Conservation (phyloP, 345 rosid genomes). For the Dimocarpus longan region DNA sequence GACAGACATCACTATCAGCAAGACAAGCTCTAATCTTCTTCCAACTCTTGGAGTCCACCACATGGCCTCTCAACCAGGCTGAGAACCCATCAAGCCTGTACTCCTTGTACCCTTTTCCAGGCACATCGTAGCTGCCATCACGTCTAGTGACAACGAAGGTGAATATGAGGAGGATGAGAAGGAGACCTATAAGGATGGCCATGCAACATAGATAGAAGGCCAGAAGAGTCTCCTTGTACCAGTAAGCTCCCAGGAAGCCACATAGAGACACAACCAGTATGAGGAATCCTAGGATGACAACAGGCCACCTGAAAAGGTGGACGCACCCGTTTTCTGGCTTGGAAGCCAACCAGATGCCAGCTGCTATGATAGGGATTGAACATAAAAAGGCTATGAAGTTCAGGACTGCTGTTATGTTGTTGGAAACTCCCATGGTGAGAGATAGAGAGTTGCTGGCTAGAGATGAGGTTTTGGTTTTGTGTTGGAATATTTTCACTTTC, state of each 20-base stretch:
- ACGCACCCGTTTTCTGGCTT: conserved; percentile 82
- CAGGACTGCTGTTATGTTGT: conserved; percentile 83
- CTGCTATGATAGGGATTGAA: conserved; percentile 81
- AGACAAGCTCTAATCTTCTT: conserved; percentile 66
- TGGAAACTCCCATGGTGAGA: conserved; percentile 69
- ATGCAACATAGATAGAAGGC: conserved; percentile 87
- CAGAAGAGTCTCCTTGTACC: conserved; percentile 78
- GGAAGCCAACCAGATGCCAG: conserved; percentile 91
- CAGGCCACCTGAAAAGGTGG: conserved; percentile 81
- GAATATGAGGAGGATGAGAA: conserved; percentile 66
- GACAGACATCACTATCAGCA: conserved; percentile 62
- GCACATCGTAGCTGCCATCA: conserved; percentile 68
- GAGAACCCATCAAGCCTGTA: conserved; percentile 72
- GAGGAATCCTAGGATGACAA: conserved; percentile 75
- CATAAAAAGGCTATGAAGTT: conserved; percentile 83
- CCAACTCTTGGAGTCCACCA: conserved; percentile 67
- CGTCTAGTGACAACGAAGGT: conserved; percentile 81
- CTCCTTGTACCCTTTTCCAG: conserved; percentile 70
- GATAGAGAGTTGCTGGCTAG: not conserved
- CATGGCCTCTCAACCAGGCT: conserved; percentile 67
- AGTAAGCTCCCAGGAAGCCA: conserved; percentile 87
- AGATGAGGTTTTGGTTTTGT: conserved; percentile 1
- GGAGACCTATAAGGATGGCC: conserved; percentile 78
- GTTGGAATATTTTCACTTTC: not conserved
- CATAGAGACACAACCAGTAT: conserved; percentile 80